Conservation (phyloP, 345 rosid species). For the Sonneratia caseolaris region DNA sequence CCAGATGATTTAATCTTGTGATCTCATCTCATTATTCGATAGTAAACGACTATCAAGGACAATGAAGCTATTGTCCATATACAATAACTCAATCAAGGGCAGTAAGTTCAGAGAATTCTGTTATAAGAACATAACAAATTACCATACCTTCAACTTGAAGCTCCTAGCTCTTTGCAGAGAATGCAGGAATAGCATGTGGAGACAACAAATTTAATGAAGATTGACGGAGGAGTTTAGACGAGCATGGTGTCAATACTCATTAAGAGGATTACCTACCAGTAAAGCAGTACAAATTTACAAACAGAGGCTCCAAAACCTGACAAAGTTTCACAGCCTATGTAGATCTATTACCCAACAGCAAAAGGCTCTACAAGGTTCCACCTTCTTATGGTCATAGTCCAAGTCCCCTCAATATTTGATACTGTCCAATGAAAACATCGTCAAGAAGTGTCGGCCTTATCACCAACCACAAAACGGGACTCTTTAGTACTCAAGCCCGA, state of each 20-base stretch:
- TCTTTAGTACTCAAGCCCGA: conserved; percentile 35
- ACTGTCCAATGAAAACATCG: background rate
- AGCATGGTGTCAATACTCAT: background rate
- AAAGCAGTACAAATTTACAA: background rate
- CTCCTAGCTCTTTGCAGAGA: too few species aligned
- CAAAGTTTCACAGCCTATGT: background rate
- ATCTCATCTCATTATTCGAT: too few species aligned
- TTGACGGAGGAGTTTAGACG: background rate
- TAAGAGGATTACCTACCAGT: background rate
- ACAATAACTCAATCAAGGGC: too few species aligned
- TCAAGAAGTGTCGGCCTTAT: conserved; percentile 27
- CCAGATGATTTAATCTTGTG: too few species aligned
- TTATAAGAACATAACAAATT: too few species aligned
- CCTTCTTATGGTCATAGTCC: background rate
- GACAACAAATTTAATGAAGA: too few species aligned
- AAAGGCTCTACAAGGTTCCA: background rate
- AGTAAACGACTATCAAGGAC: too few species aligned
- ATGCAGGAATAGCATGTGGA: too few species aligned
- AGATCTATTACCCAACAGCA: background rate
- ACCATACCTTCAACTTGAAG: too few species aligned
- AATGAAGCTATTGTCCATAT: too few species aligned
- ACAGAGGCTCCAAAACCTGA: background rate
- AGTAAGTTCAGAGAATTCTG: too few species aligned
- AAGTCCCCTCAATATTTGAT: background rate
- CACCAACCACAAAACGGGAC: conserved; percentile 47